A percentile compares a stretch with the other conserved stretches of the same genome.
Evolutionary conservation across 257 asterid genomes (phyloP).

Genomic region (Solanum bukasovii): DNA sequence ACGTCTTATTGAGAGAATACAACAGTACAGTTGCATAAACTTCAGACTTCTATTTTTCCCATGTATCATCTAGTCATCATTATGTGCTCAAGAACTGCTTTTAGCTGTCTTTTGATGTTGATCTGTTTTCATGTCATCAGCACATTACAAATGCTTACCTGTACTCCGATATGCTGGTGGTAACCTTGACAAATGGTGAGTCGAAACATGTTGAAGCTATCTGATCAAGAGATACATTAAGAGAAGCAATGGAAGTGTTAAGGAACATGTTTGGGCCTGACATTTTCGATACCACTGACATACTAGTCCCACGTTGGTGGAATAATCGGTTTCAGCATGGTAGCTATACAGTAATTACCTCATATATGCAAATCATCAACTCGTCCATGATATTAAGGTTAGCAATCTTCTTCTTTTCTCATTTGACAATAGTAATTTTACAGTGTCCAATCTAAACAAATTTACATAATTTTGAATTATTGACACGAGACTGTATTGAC

Average conservation of each 20-base stretch:
- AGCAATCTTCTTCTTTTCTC: neutral
- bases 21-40: neutral
- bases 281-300: slow-evolving; percentile 54
- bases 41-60: neutral
- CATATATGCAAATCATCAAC: slow-evolving; percentile 42
- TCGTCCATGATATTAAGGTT: slow-evolving; percentile 61
- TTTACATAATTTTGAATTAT: neutral
- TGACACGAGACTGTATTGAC: neutral
- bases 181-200: slow-evolving; percentile 80
- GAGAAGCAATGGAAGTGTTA: slow-evolving; percentile 85
- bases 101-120: neutral
- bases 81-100: neutral
- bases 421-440: neutral
- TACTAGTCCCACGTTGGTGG: slow-evolving; percentile 92
- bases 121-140: slow-evolving; percentile 27
- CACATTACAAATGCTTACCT: slow-evolving; percentile 95
- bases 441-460: neutral
- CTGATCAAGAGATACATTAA: slow-evolving; percentile 54
- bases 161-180: slow-evolving; percentile 70
- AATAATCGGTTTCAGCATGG: slow-evolving; percentile 80
- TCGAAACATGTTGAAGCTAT: slow-evolving; percentile 65
- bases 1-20: neutral
- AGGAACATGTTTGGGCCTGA: slow-evolving; percentile 72
- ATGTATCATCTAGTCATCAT: neutral
- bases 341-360: slow-evolving; percentile 79